Conservation (phyloP, 2,329 filamentous ascomycete genomes). For the Botryotinia calthae region DNA sequence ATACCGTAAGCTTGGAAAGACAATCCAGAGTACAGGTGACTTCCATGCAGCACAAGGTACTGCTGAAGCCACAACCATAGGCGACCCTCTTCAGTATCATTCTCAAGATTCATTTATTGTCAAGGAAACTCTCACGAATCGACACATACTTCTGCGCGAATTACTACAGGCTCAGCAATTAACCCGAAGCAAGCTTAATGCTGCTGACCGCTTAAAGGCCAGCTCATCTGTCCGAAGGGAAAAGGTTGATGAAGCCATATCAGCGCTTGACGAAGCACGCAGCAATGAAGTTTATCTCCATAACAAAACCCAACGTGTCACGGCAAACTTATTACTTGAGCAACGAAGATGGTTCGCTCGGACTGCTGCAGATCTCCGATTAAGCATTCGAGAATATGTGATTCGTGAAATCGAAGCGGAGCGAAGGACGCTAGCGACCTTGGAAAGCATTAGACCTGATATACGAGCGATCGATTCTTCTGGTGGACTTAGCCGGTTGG, state of each 20-base stretch:
- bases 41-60: slow-evolving; percentile 96
- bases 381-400: slow-evolving; percentile 86
- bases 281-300: slow-evolving; percentile 77
- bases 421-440: slow-evolving; percentile 80
- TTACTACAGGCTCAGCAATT: slow-evolving; percentile 86
- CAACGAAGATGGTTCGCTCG: slow-evolving; percentile 87
- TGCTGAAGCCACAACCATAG: slow-evolving; percentile 90
- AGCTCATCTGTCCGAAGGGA: slow-evolving; percentile 85
- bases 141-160: slow-evolving; percentile 92
- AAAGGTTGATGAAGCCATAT: slow-evolving; percentile 97
- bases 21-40: slow-evolving; percentile 90
- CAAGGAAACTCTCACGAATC: slow-evolving; percentile 96
- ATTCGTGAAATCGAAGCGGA: slow-evolving; percentile 94
- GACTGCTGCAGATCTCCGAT: slow-evolving; percentile 78
- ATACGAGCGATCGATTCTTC: slow-evolving; percentile 89
- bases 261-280: slow-evolving; percentile 81
- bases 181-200: slow-evolving; percentile 77
- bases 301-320: slow-evolving; percentile 85
- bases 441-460: slow-evolving; percentile 92
- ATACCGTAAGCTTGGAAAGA: slow-evolving; percentile 91
- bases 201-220: slow-evolving; percentile 84
- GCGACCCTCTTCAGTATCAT: slow-evolving; percentile 91
- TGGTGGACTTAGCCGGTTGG: slow-evolving; percentile 84
- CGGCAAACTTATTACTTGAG: slow-evolving; percentile 82
- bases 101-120: slow-evolving; percentile 96